Evolutionary conservation across 257 asterid species (phyloP).

Genomic region (Nicotiana paniculata): DNA sequence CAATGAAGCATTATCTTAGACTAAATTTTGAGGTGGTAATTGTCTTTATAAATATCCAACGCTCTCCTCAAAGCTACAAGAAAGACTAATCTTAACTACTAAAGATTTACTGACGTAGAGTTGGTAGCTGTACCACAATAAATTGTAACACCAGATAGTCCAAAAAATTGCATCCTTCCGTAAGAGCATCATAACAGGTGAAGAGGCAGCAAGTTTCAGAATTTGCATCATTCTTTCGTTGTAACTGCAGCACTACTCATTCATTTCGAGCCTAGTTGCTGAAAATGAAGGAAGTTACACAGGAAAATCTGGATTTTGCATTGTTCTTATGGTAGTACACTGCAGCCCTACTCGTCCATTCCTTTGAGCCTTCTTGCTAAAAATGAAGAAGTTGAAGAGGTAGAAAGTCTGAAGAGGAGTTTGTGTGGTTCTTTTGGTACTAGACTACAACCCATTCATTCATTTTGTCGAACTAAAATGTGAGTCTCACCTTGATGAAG

Average conservation of each 20-base stretch:
- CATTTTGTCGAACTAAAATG: background rate
- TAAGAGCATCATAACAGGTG: background rate
- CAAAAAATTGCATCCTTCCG: background rate
- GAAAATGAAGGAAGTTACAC: background rate
- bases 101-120: background rate
- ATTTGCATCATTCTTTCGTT: background rate
- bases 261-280: background rate
- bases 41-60: background rate
- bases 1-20: background rate
- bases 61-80: background rate
- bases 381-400: background rate
- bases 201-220: background rate
- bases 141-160: background rate
- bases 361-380: background rate
- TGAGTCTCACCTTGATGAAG: background rate
- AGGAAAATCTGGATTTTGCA: background rate
- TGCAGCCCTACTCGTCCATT: background rate
- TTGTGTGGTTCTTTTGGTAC: background rate
- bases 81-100: background rate
- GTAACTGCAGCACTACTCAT: background rate
- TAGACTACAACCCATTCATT: background rate
- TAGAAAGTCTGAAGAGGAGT: background rate
- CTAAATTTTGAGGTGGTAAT: background rate
- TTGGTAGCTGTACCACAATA: slow-evolving; percentile 3
- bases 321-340: background rate